phyloP scores from a whole-genome alignment of 2,329 filamentous ascomycete genomes.

The Neonectria hederae region DNA sequence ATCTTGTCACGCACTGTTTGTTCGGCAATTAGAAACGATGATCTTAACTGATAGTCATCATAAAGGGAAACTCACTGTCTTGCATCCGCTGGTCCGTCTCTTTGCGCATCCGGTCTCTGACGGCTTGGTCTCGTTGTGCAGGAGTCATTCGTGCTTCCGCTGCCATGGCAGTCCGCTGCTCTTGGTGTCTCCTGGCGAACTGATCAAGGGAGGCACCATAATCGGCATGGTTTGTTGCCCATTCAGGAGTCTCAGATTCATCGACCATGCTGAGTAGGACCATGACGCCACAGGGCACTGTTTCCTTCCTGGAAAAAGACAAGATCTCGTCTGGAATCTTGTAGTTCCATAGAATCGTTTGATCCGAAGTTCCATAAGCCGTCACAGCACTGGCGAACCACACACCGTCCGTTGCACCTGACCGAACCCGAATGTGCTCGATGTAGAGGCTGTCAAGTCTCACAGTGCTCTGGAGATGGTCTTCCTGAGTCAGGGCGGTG shows the following conservation, averaged over 20 bases:
- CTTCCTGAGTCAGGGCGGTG: conserved; percentile 54
- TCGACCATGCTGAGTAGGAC: conserved; percentile 63
- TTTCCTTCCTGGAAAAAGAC: conserved; percentile 59
- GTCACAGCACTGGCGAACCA: conserved; percentile 69
- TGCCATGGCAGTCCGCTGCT: conserved; percentile 53
- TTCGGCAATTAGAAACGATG: conserved; percentile 8
- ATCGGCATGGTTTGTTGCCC: conserved; percentile 57
- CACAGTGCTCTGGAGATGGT: conserved; percentile 36
- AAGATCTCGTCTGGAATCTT: conserved; percentile 64
- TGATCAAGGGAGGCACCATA: conserved; percentile 45
- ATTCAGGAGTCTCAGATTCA: conserved; percentile 63
- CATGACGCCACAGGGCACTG: conserved; percentile 67
- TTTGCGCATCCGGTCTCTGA: conserved; percentile 51
- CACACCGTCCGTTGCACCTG: conserved; percentile 50
- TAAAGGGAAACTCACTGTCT: conserved; percentile 51
- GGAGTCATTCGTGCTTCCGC: conserved; percentile 57
- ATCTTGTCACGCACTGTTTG: conserved; percentile 53
- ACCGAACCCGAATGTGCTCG: conserved; percentile 56
- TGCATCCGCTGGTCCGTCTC: conserved; percentile 57
- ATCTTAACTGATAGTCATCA: not conserved
- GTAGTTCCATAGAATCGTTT: conserved; percentile 69
- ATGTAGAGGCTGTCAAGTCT: conserved; percentile 54
- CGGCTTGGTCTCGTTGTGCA: conserved; percentile 53
- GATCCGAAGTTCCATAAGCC: conserved; percentile 62
- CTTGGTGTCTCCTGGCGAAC: conserved; percentile 49